A percentile compares a stretch with the other conserved stretches of the same genome.
Evolutionary conservation across 345 rosid species (phyloP).

Genomic region (Hibiscus trionum): DNA sequence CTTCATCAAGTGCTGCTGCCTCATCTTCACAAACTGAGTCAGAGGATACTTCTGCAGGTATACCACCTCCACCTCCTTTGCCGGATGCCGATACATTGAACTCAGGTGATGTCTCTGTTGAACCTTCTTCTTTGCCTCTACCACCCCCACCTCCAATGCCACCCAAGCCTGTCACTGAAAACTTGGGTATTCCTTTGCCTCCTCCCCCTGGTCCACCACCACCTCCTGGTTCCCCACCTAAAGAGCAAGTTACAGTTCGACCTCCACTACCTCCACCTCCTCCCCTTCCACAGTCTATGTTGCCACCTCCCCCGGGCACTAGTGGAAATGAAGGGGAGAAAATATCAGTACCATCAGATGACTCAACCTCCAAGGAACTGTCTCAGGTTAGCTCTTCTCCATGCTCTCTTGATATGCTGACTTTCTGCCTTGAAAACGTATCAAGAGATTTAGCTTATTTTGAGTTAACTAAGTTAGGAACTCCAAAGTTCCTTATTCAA

Average conservation of each 20-base stretch:
- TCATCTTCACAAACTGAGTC: conserved; percentile 50
- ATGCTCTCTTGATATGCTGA: not conserved
- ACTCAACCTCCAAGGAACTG: conserved; percentile 33
- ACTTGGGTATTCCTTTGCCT: conserved; percentile 47
- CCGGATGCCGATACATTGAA: conserved; percentile 35
- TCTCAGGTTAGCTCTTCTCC: conserved; percentile 34
- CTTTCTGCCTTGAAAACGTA: not conserved
- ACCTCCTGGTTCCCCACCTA: conserved; percentile 89
- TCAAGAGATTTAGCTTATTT: no score
- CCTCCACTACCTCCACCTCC: conserved; percentile 66
- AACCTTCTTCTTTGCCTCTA: conserved; percentile 58
- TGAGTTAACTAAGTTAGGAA: no score
- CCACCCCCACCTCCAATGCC: conserved; percentile 95
- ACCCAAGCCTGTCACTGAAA: conserved; percentile 40
- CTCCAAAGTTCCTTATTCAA: not conserved
- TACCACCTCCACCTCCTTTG: conserved; percentile 63
- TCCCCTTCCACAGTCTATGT: conserved; percentile 48
- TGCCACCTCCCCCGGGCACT: conserved; percentile 54
- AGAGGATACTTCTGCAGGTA: conserved; percentile 49
- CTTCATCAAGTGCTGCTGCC: conserved; percentile 52
- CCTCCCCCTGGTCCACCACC: conserved; percentile 73
- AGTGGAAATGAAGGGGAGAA: conserved; percentile 22
- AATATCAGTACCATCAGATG: conserved; percentile 25
- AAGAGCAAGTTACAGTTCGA: conserved; percentile 40
- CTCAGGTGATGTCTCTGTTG: conserved; percentile 34